Evolutionary conservation across 192 early-diverging fungal species (phyloP).

Genomic region (Dissophora globulifera): DNA sequence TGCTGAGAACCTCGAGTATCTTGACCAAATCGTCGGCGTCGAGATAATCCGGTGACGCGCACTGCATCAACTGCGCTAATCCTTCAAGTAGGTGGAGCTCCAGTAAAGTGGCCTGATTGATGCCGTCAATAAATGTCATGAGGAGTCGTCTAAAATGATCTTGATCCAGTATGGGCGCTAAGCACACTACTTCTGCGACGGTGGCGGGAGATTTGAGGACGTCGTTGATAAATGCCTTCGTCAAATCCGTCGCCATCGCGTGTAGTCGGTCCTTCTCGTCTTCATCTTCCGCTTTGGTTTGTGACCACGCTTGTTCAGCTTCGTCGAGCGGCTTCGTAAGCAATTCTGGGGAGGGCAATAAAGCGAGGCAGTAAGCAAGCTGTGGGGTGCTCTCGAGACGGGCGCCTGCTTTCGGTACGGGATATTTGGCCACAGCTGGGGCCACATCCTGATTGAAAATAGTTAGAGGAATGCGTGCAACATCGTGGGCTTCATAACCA

Average conservation of each 20-base stretch:
- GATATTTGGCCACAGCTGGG: background rate
- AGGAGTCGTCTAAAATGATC: background rate
- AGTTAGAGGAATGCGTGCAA: background rate
- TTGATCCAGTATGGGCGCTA: background rate
- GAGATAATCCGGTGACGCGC: background rate
- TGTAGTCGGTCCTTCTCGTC: background rate
- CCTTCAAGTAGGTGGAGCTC: slow-evolving; percentile 2
- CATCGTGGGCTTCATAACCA: background rate
- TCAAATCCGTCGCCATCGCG: background rate
- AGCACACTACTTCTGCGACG: slow-evolving; percentile 1
- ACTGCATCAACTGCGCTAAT: background rate
- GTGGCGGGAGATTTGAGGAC: background rate
- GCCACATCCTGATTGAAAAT: background rate
- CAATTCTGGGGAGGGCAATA: background rate
- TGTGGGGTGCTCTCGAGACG: background rate
- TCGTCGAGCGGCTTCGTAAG: background rate
- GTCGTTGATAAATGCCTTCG: slow-evolving; percentile 1
- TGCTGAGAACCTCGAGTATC: slow-evolving; percentile 1
- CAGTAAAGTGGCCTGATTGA: background rate
- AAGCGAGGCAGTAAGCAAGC: slow-evolving; percentile 1
- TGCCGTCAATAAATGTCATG: background rate
- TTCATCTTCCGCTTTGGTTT: background rate
- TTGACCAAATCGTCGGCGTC: slow-evolving; percentile 2
- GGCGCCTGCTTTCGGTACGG: background rate
- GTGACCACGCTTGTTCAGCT: background rate